Evolutionary conservation across 768 basidiomycete genomes (phyloP).

Genomic region (Lenzites betulinus): DNA sequence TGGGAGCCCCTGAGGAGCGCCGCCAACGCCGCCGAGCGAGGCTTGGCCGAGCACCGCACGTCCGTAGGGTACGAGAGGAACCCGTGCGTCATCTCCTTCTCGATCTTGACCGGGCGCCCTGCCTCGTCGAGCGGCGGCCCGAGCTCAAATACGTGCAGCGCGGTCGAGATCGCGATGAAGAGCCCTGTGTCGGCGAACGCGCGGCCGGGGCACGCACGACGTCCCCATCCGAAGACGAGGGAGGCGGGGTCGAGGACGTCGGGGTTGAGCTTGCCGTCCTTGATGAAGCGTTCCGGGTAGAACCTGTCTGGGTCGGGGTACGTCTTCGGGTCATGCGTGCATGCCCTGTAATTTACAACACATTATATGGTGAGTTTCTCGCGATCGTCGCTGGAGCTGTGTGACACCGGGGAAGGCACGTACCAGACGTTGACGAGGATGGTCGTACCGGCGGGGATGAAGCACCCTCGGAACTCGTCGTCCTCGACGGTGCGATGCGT

Average conservation of each 20-base stretch:
- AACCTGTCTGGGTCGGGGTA: constrained; percentile 87
- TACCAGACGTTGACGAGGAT: constrained; percentile 30
- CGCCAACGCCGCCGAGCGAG: neutral
- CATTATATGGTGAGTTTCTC: neutral
- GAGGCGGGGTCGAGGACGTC: constrained; percentile 28
- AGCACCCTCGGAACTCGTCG: constrained; percentile 25
- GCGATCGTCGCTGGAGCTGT: neutral
- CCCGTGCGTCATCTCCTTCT: neutral
- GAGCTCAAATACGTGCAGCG: constrained; percentile 24
- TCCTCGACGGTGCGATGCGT: constrained; percentile 32
- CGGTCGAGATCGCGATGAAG: constrained; percentile 17
- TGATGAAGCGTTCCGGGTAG: constrained; percentile 73
- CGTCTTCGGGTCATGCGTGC: constrained; percentile 82
- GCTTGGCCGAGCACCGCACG: neutral
- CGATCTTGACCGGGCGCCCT: constrained; percentile 1
- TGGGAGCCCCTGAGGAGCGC: neutral
- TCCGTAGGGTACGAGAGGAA: neutral
- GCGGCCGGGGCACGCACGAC: constrained; percentile 23
- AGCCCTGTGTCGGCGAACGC: constrained; percentile 16
- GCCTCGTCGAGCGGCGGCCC: constrained; percentile 11
- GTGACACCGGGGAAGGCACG: neutral
- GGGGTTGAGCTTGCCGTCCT: constrained; percentile 64
- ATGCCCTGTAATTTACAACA: constrained; percentile 31
- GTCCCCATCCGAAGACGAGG: constrained; percentile 31
- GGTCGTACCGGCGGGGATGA: constrained; percentile 26